phyloP scores from a whole-genome alignment of 768 basidiomycete genomes.

The Scleroderma citrinum region DNA sequence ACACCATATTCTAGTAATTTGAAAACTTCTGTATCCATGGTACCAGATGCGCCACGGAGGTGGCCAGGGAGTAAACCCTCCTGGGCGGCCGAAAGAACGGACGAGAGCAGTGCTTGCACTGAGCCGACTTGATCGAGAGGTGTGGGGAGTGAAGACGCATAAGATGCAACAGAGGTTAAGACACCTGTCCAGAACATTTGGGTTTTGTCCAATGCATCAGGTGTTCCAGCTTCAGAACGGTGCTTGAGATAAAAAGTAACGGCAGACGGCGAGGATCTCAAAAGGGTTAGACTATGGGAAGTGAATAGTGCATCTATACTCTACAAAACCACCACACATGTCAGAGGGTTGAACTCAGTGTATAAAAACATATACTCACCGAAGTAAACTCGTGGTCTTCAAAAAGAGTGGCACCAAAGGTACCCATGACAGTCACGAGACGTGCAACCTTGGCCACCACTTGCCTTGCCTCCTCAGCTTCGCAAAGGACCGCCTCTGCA shows the following conservation, averaged over 20 bases:
- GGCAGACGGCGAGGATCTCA: slow-evolving; percentile 37
- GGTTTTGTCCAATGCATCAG: slow-evolving; percentile 5
- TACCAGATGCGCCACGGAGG: slow-evolving; percentile 37
- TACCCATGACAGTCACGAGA: slow-evolving; percentile 39
- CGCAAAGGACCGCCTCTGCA: slow-evolving; percentile 11
- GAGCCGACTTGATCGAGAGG: neutral
- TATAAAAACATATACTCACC: slow-evolving; percentile 30
- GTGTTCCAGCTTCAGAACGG: slow-evolving; percentile 7
- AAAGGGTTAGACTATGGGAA: slow-evolving; percentile 33
- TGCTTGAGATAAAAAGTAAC: slow-evolving; percentile 47
- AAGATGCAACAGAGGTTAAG: slow-evolving; percentile 36
- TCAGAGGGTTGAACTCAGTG: neutral
- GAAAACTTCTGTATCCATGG: slow-evolving; percentile 41
- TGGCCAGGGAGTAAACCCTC: slow-evolving; percentile 36
- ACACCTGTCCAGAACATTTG: slow-evolving; percentile 27
- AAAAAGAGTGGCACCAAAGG: slow-evolving; percentile 50
- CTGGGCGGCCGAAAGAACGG: slow-evolving; percentile 39
- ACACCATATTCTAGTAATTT: slow-evolving; percentile 6
- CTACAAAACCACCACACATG: slow-evolving; percentile 22
- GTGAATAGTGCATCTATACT: slow-evolving; percentile 40
- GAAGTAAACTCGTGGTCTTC: slow-evolving; percentile 34
- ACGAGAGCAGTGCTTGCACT: slow-evolving; percentile 23
- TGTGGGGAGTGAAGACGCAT: slow-evolving; percentile 9
- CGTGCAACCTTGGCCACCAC: slow-evolving; percentile 11
- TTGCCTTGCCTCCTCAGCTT: neutral